Percentiles rank a stretch among this genome's conserved stretches.
phyloP scores from a whole-genome alignment of 1,139 yeast genomes.

The Blastobotrys indianensis region DNA sequence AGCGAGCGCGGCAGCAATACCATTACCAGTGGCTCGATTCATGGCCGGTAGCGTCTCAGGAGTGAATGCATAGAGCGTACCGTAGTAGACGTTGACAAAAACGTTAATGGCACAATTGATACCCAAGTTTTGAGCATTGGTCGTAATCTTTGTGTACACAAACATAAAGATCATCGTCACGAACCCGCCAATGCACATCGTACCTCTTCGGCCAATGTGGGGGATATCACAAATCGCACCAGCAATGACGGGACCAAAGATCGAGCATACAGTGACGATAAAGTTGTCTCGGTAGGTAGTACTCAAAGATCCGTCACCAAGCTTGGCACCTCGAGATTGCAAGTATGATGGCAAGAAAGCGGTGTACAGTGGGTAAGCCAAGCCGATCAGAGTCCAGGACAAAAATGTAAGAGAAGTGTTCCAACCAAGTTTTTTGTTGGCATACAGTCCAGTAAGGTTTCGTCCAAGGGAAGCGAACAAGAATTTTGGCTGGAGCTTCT shows the following conservation, averaged over 20 bases:
- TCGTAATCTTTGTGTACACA: slow-evolving; percentile 52
- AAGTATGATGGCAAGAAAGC: slow-evolving; percentile 48
- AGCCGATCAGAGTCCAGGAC: slow-evolving; percentile 49
- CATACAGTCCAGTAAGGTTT: slow-evolving; percentile 34
- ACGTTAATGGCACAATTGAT: slow-evolving; percentile 48
- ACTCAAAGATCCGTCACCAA: slow-evolving; percentile 37
- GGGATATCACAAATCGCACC: slow-evolving; percentile 41
- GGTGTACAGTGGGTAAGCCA: slow-evolving; percentile 47
- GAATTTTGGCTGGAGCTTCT: slow-evolving; percentile 13
- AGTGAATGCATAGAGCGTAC: slow-evolving; percentile 51
- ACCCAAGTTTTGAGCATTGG: slow-evolving; percentile 47
- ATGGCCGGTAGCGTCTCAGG: slow-evolving; percentile 55
- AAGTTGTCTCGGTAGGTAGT: slow-evolving; percentile 47
- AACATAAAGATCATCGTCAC: slow-evolving; percentile 51
- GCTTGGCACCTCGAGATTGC: slow-evolving; percentile 41
- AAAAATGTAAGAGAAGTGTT: slow-evolving; percentile 40
- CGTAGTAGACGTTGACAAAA: slow-evolving; percentile 48
- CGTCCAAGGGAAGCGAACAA: slow-evolving; percentile 12
- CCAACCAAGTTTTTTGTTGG: slow-evolving; percentile 36
- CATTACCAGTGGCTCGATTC: slow-evolving; percentile 53
- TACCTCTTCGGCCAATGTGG: slow-evolving; percentile 49
- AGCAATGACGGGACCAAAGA: slow-evolving; percentile 54
- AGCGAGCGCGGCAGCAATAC: slow-evolving; percentile 43
- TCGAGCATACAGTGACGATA: slow-evolving; percentile 46
- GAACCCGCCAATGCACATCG: slow-evolving; percentile 50